These are phyloP conservation scores for Rubroboletus pulcherrimus DNA, from an alignment of 768 basidiomycete species.

Conservation along the genomic window DNA sequence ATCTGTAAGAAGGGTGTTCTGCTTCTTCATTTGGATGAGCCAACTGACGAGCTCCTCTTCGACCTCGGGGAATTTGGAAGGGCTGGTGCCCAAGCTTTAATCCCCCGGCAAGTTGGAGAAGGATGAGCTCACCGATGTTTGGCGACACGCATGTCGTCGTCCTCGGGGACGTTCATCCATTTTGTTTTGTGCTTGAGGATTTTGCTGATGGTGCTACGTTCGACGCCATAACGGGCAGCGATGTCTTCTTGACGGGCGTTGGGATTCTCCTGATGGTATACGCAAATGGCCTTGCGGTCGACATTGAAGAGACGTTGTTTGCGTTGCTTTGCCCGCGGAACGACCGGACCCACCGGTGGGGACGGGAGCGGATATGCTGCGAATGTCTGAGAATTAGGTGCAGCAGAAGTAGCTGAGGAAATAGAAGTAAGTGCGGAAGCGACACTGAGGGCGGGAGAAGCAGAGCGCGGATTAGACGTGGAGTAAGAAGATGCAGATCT, in stretches of 20 bases:
- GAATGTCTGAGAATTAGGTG: conserved; percentile 30
- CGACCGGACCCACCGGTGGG: conserved; percentile 28
- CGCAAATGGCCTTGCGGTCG: conserved; percentile 74
- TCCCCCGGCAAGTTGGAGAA: not conserved
- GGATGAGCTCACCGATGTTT: conserved; percentile 56
- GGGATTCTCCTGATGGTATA: conserved; percentile 59
- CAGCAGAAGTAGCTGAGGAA: conserved; percentile 37
- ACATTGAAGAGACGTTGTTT: conserved; percentile 73
- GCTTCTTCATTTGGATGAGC: conserved; percentile 52
- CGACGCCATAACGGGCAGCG: conserved; percentile 69
- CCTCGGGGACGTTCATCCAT: conserved; percentile 69
- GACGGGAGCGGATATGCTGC: conserved; percentile 28
- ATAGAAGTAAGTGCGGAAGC: conserved; percentile 52
- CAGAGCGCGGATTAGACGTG: conserved; percentile 47
- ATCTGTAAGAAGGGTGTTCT: conserved; percentile 56
- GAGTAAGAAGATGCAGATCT: conserved; percentile 43
- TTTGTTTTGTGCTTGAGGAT: conserved; percentile 81
- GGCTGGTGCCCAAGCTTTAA: conserved; percentile 38
- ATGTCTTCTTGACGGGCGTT: conserved; percentile 82
- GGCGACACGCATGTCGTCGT: conserved; percentile 55
- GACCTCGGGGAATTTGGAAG: conserved; percentile 77
- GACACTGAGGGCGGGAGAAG: conserved; percentile 62
- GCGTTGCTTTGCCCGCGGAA: conserved; percentile 47
- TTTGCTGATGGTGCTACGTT: conserved; percentile 92
- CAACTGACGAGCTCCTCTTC: conserved; percentile 62